A percentile compares a stretch with the other conserved stretches of the same genome.
phyloP scores from a whole-genome alignment of 2,329 filamentous ascomycete species.

The Exophiala spinifera region DNA sequence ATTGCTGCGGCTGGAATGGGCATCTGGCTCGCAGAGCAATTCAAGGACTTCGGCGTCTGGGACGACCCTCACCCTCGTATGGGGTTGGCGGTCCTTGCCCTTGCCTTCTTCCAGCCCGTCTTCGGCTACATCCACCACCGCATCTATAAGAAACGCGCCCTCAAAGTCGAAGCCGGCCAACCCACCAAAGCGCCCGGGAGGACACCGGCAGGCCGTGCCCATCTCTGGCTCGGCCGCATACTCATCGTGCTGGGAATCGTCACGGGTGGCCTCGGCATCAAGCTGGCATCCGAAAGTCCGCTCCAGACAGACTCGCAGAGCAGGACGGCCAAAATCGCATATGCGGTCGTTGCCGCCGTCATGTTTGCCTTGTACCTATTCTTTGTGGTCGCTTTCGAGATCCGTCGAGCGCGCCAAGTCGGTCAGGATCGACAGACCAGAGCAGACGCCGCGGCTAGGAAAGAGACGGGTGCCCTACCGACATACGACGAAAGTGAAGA shows the following conservation, averaged over 20 bases:
- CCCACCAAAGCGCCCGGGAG: constrained; percentile 23
- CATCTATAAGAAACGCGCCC: constrained; percentile 27
- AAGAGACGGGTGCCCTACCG: constrained; percentile 9
- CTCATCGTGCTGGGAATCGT: constrained; percentile 53
- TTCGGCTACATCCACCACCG: constrained; percentile 32
- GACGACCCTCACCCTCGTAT: constrained; percentile 33
- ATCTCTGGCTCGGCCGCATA: constrained; percentile 55
- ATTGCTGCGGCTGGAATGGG: constrained; percentile 32
- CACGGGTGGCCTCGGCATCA: constrained; percentile 56
- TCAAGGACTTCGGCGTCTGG: constrained; percentile 23
- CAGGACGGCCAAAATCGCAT: constrained; percentile 44
- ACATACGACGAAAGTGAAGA: constrained; percentile 25
- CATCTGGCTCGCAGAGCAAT: constrained; percentile 31
- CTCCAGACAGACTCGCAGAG: constrained; percentile 33
- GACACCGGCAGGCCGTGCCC: constrained; percentile 31
- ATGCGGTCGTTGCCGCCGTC: constrained; percentile 49
- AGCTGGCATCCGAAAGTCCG: constrained; percentile 42
- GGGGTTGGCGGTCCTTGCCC: constrained; percentile 31
- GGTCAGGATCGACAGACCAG: constrained; percentile 10
- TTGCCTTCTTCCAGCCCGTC: constrained; percentile 33
- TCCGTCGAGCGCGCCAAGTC: constrained; percentile 9
- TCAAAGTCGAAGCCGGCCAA: constrained; percentile 9
- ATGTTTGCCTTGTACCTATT: constrained; percentile 45
- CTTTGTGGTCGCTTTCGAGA: constrained; percentile 27
- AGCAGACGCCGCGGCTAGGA: constrained; percentile 8